Conservation (phyloP, 2,329 filamentous ascomycete genomes). For the Botryotinia convoluta region DNA sequence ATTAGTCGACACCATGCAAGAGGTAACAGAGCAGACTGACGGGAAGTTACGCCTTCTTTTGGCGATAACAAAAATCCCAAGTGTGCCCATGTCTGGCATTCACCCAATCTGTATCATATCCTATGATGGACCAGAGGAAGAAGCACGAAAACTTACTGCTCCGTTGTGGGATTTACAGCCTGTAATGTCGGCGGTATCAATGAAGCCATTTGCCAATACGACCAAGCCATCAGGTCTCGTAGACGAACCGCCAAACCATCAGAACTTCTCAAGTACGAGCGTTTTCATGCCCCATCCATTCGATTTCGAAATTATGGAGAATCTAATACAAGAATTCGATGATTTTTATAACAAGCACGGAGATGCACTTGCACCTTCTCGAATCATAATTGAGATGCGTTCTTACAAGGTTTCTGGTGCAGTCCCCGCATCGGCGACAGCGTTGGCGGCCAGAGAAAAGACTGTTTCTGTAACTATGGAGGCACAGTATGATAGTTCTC, state of each 20-base stretch:
- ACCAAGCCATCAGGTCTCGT: neutral
- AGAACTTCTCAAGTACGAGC: neutral
- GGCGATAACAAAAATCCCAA: neutral
- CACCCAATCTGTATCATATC: neutral
- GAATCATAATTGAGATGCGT: neutral
- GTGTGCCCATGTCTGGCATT: neutral
- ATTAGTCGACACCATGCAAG: neutral
- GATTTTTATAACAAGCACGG: neutral
- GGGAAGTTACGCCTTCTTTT: neutral
- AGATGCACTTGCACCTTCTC: neutral
- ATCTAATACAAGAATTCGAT: neutral
- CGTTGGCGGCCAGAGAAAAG: neutral
- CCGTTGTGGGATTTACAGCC: neutral
- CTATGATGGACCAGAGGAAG: neutral
- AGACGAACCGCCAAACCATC: neutral
- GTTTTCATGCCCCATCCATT: neutral
- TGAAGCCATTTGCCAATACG: neutral
- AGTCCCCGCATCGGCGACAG: neutral
- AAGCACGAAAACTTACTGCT: neutral
- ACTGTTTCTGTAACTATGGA: neutral
- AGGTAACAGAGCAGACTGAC: neutral
- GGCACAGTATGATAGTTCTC: neutral
- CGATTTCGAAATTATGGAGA: neutral
- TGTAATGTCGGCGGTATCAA: neutral
- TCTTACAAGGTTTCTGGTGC: neutral